Conservation (phyloP, 1,139 yeast genomes). For the Magnusiomyces tetraspermus region DNA sequence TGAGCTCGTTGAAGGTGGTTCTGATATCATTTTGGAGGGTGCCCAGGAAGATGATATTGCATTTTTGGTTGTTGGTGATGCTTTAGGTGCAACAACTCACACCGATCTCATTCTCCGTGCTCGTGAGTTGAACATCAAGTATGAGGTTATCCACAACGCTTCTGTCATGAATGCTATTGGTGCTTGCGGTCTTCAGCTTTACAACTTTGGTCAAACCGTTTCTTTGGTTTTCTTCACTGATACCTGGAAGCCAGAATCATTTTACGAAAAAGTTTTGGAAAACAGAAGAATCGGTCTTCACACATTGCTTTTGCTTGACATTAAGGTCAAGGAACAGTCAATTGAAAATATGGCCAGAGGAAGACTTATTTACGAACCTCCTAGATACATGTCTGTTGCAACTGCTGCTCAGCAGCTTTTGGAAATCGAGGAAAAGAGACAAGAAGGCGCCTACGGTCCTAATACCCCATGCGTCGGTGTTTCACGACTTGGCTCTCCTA, state of each 20-base stretch:
- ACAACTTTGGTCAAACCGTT: slow-evolving; percentile 93
- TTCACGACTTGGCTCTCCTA: slow-evolving; percentile 80
- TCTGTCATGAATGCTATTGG: slow-evolving; percentile 98
- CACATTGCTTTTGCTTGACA: slow-evolving; percentile 77
- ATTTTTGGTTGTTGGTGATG: slow-evolving; percentile 93
- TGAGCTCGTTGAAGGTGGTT: slow-evolving; percentile 84
- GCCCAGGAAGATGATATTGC: slow-evolving; percentile 75
- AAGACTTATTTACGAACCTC: slow-evolving; percentile 86
- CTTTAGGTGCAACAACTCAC: slow-evolving; percentile 97
- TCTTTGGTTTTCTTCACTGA: slow-evolving; percentile 94
- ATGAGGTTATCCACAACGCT: slow-evolving; percentile 86
- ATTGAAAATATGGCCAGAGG: slow-evolving; percentile 93
- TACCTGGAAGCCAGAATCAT: slow-evolving; percentile 91
- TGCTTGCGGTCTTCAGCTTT: slow-evolving; percentile 90
- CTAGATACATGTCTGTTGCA: slow-evolving; percentile 87
- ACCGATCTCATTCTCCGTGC: slow-evolving; percentile 90
- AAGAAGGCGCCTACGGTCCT: slow-evolving; percentile 59
- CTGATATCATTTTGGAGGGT: slow-evolving; percentile 67
- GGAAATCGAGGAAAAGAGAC: slow-evolving; percentile 72
- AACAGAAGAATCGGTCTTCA: slow-evolving; percentile 86
- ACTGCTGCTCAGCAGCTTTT: slow-evolving; percentile 82
- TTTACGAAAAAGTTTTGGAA: slow-evolving; percentile 81
- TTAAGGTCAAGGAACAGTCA: slow-evolving; percentile 94
- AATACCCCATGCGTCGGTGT: slow-evolving; percentile 91
- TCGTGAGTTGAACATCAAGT: slow-evolving; percentile 65